These are phyloP conservation scores for Polytrichum formosum DNA, from an alignment of 225 moss, liverwort and hornwort genomes.

Conservation along the genomic window DNA sequence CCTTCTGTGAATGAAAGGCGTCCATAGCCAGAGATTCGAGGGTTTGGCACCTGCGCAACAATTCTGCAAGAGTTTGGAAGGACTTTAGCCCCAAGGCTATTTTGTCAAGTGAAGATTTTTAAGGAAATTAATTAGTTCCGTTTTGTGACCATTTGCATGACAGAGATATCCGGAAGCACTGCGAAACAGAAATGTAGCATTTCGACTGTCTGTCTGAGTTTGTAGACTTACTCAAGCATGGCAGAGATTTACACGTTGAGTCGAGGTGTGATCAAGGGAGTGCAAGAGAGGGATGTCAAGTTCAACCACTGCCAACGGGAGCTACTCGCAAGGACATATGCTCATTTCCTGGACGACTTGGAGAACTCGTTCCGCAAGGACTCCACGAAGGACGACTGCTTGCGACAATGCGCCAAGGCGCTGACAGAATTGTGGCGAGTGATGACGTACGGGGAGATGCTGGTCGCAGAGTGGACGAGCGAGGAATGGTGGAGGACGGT, in stretches of 20 bases:
- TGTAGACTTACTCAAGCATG: slow-evolving; percentile 16
- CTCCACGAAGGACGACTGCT: slow-evolving; percentile 27
- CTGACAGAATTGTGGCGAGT: slow-evolving; percentile 50
- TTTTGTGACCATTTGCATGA: neutral
- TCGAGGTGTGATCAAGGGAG: slow-evolving; percentile 28
- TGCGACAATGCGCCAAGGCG: slow-evolving; percentile 43
- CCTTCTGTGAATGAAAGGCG: too few species aligned
- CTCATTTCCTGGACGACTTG: slow-evolving; percentile 44
- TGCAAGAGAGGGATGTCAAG: slow-evolving; percentile 32
- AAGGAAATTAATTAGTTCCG: too few species aligned
- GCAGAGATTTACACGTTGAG: slow-evolving; percentile 44
- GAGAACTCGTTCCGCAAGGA: slow-evolving; percentile 35
- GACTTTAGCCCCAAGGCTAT: too few species aligned
- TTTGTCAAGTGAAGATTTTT: too few species aligned
- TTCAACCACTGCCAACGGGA: slow-evolving; percentile 51
- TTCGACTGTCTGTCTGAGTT: neutral
- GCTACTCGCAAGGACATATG: slow-evolving; percentile 36
- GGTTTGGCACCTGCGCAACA: too few species aligned
- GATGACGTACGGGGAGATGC: slow-evolving; percentile 33
- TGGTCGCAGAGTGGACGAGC: slow-evolving; percentile 41
- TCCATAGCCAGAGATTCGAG: too few species aligned
- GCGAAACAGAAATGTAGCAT: neutral
- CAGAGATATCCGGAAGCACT: neutral
- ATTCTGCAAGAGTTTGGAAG: too few species aligned
- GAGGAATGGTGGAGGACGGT: slow-evolving; percentile 41